Base-by-base conservation (phyloP, 768 basidiomycete genomes). In the Mycena epipterygia region DNA sequence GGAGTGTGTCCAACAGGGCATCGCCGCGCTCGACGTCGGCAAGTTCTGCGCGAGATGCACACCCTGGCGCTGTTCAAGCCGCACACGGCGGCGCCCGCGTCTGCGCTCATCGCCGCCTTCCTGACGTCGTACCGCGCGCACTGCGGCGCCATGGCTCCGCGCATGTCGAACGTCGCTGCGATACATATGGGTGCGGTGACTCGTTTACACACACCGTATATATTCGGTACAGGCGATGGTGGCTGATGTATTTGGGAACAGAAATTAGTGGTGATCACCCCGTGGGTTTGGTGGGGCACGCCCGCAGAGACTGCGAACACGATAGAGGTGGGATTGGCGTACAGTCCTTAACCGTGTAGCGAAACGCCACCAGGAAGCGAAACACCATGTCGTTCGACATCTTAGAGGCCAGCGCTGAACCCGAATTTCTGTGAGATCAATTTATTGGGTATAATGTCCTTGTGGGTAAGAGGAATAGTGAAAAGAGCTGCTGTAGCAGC, bases 1-100 rank as follows among this genome's bases (percentile, higher is more conserved):
- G 91, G 91, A 93, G 73, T 48, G 90, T 16, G 78, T 84, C 41
- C 91, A 85, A 78, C 82, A 86, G 0, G 90, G 91, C 23, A 59
- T 89, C 41, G 81, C 85, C 5, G 90, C 87, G 8, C 71, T 89
- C 13, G 91, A 93, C 58, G 76, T 92, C 21, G 90, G 91, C 2
- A 90, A 92, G 72, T 86, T 92, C 70, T 87, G n/a, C n/a, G n/a
- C n/a, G n/a, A n/a, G n/a, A n/a, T n/a, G n/a, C n/a, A n/a, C n/a
- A n/a, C n/a, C n/a, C n/a, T n/a, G n/a, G n/a, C n/a, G n/a, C n/a
- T n/a, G 55, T 91, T 89, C 76, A 74, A 86, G 62, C 83, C 85
- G 0, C 76, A 77, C 16, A 83, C 84, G 55, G 75, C 75, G 46
- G 81, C 81, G 11, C 76, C 83, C 2, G 81, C 85, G 5, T 72